A percentile compares a stretch with the other conserved stretches of the same genome.
Conservation (phyloP, 257 asterid species). For the Forsythia viridissima region DNA sequence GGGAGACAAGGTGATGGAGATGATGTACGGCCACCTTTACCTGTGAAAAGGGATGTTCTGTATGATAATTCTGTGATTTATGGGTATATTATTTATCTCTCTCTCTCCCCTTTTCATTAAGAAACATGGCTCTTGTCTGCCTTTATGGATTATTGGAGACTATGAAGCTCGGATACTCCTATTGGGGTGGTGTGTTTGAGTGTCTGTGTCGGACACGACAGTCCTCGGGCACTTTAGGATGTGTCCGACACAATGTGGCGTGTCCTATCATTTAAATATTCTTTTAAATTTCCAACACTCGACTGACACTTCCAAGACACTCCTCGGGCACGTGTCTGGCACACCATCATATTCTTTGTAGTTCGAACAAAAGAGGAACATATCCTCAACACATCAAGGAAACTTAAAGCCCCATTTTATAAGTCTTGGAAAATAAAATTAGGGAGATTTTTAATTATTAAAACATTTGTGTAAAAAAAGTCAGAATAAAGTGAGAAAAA, state of each 20-base stretch:
- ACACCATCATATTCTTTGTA: neutral
- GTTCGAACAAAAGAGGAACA: neutral
- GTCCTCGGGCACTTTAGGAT: neutral
- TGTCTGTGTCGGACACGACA: neutral
- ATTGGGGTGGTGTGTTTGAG: neutral
- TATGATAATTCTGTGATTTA: constrained; percentile 62
- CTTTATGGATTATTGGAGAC: neutral
- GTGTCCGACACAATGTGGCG: neutral
- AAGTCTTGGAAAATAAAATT: neutral
- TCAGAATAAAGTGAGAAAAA: neutral
- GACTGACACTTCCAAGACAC: neutral
- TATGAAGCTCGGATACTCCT: neutral
- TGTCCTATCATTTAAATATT: neutral
- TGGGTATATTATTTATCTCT: constrained; percentile 54
- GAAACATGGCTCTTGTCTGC: neutral
- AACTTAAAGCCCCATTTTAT: neutral
- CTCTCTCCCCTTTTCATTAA: neutral
- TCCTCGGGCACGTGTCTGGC: neutral
- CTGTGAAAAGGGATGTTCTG: constrained; percentile 91
- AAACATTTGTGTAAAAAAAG: neutral
- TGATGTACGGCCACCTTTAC: constrained; percentile 88
- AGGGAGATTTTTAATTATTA: neutral
- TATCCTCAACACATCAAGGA: neutral
- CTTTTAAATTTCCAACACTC: neutral
- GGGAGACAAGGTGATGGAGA: constrained; percentile 49